Base-by-base conservation (phyloP, 345 rosid species). In the Rhodamnia argentea region DNA sequence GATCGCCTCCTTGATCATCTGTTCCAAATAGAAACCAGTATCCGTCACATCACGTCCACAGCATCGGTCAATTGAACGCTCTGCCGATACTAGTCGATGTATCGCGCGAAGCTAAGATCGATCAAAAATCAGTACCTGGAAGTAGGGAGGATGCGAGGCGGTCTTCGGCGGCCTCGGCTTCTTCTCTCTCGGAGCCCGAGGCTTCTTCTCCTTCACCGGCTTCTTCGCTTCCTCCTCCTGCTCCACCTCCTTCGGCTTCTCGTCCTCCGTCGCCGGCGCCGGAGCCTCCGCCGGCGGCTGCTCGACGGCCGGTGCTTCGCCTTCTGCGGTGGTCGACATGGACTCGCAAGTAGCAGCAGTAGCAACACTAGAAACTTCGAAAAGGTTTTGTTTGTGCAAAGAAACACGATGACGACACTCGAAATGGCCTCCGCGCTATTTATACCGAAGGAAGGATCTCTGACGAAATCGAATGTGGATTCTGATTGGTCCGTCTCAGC, bases 1-100 rank as follows among this genome's bases (percentile, higher is more conserved):
- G 20, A 96, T 86, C 10, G 98, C 97, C 74, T 96, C 98, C 88
- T 90, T 90, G 53, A 95, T 93, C 98, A 96, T 96, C 99, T 96
- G 91, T 87, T 1, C 85, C 55, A 20, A 51, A n/a, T 14, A 32
- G 5, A 52, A 1, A 37, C 51, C 52, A 52, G 27, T 1, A 37
- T 0, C 4, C 40, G 40, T 37, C 40, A 37, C 40, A 37, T 37
- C 40, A 37, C 40, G 40, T 37, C 40, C 40, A 37, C 40, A 37
- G 40, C 40, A 37, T 3, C 40, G 40, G 62, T 16, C 10, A 26
- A 59, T 24, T 32, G 7, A 84, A 81, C 29, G 76, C 3, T 2
- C 44, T 5, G n/a, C 32, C 7, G 13, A 47, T 12, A 15, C 55
- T 3, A 56, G 27, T 37, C 59, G 37, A 5, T 27, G 44, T 0